Evolutionary conservation across 345 rosid genomes (phyloP).

Genomic region (Gossypium thurberi): DNA sequence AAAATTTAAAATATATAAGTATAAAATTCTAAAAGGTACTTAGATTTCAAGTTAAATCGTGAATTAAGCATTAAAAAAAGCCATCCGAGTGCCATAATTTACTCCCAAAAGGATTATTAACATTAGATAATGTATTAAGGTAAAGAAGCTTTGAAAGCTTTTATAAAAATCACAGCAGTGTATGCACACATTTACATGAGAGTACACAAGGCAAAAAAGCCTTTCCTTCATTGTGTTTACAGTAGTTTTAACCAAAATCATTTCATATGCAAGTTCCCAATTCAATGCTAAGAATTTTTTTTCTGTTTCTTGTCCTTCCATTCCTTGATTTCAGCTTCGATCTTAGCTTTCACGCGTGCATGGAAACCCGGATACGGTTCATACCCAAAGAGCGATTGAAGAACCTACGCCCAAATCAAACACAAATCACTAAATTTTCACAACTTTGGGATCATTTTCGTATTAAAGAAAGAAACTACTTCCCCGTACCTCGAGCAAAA

Average conservation of each 20-base stretch:
- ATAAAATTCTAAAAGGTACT: too few species aligned
- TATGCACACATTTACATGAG: background rate
- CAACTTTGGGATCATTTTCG: background rate
- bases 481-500: conserved; percentile 62
- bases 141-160: background rate
- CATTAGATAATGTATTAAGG: background rate
- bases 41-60: too few species aligned
- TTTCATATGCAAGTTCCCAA: background rate
- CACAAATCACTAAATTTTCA: background rate
- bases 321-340: conserved; percentile 47
- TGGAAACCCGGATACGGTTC: conserved; percentile 88
- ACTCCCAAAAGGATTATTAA: too few species aligned
- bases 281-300: conserved; percentile 16
- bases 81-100: too few species aligned
- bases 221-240: background rate
- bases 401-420: conserved; percentile 37
- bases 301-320: conserved; percentile 44
- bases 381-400: conserved; percentile 47
- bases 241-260: background rate
- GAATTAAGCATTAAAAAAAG: too few species aligned
- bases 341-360: conserved; percentile 50
- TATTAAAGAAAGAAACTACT: background rate
- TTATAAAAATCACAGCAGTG: background rate
- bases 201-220: background rate
- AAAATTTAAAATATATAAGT: too few species aligned